Conservation (phyloP, 225 moss, liverwort and hornwort genomes). For the Sphagnum contortum region DNA sequence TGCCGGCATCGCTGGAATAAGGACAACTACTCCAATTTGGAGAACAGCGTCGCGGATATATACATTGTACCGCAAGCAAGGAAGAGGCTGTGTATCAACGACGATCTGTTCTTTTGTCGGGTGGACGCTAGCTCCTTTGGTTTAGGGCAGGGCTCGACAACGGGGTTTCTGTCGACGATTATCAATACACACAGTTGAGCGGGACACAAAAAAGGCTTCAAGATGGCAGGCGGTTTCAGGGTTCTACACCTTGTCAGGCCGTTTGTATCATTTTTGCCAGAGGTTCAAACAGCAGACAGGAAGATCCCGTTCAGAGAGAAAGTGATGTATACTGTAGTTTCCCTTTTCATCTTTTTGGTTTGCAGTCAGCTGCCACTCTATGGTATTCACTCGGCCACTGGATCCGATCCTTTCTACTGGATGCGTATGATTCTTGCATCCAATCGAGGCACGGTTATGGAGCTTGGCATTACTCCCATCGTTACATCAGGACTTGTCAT, state of each 20-base stretch:
- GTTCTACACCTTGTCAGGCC: slow-evolving; percentile 93
- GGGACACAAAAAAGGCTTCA: not conserved
- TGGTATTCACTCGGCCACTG: slow-evolving; percentile 85
- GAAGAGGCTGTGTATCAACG: too few relatives aligned
- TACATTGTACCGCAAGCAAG: too few relatives aligned
- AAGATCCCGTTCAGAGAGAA: slow-evolving; percentile 95
- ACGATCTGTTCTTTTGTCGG: too few relatives aligned
- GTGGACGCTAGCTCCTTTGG: too few relatives aligned
- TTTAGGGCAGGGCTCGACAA: too few relatives aligned
- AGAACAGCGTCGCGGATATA: too few relatives aligned
- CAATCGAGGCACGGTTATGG: slow-evolving; percentile 91
- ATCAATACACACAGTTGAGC: too few relatives aligned
- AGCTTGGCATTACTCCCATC: slow-evolving; percentile 93
- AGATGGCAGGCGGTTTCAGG: slow-evolving; percentile 85
- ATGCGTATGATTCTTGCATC: slow-evolving; percentile 95
- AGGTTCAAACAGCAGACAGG: slow-evolving; percentile 91
- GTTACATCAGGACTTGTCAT: slow-evolving; percentile 91
- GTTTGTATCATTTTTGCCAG: slow-evolving; percentile 83
- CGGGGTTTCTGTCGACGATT: too few relatives aligned
- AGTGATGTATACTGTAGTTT: slow-evolving; percentile 92
- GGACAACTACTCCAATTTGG: too few relatives aligned
- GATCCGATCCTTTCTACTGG: slow-evolving; percentile 99
- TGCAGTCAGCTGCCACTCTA: slow-evolving; percentile 94
- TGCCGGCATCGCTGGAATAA: too few relatives aligned
- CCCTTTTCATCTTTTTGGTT: slow-evolving; percentile 88